Percentiles rank a stretch among this genome's conserved stretches.
Conservation (phyloP, 129 eudicot genomes). For the Smallanthus sonchifolius region DNA sequence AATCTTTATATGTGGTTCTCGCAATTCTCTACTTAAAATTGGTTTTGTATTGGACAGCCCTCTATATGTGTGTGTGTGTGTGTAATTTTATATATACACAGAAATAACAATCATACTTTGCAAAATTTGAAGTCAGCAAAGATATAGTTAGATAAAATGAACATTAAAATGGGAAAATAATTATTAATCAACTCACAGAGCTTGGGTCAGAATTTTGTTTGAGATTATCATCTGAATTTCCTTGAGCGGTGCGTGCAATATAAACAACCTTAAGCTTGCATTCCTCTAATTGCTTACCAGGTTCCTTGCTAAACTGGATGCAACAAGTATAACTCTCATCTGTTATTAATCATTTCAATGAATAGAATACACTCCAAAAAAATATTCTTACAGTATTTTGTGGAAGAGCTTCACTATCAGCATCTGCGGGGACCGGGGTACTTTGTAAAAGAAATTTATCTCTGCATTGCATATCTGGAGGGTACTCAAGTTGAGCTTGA, state of each 20-base stretch:
- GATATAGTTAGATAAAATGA: background rate
- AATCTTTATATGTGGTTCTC: no score
- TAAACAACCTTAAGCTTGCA: slow-evolving; percentile 76
- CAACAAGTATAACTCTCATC: slow-evolving; percentile 5
- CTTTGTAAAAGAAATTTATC: slow-evolving; percentile 90
- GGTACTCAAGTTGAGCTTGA: slow-evolving; percentile 80
- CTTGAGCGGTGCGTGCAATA: slow-evolving; percentile 32
- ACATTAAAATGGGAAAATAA: background rate
- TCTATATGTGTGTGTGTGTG: no score
- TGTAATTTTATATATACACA: no score
- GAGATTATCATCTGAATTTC: slow-evolving; percentile 35
- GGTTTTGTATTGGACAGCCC: no score
- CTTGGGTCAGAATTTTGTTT: slow-evolving; percentile 34
- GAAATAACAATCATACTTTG: background rate
- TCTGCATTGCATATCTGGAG: slow-evolving; percentile 84
- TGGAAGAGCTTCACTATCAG: slow-evolving; percentile 72
- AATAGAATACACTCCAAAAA: background rate
- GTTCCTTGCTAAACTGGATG: slow-evolving; percentile 66
- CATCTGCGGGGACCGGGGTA: slow-evolving; percentile 53
- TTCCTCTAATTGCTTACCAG: slow-evolving; percentile 66
- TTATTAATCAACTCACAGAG: slow-evolving; percentile 41
- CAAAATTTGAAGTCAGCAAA: background rate
- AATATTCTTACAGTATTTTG: slow-evolving; percentile 56
- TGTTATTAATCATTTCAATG: slow-evolving; percentile 3
- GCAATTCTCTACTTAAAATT: no score